Evolutionary conservation across 2,329 filamentous ascomycete species (phyloP).

Genomic region (Coniochaeta ligniaria): DNA sequence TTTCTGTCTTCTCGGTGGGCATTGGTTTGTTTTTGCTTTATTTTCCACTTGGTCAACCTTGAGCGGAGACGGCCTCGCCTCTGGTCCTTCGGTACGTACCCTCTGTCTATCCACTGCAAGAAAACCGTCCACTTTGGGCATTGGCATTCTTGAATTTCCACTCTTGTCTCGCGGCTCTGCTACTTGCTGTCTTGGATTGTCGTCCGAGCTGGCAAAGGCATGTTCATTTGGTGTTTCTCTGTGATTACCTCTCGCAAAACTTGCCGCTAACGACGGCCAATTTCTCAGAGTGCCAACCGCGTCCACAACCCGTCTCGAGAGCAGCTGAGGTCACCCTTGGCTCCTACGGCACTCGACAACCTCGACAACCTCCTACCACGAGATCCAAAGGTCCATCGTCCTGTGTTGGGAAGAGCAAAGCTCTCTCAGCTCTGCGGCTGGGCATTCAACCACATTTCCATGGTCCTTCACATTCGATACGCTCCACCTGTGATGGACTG

Average conservation of each 20-base stretch:
- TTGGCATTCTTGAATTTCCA: background rate
- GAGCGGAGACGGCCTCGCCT: background rate
- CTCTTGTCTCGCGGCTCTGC: background rate
- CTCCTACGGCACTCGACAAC: background rate
- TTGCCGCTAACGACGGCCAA: background rate
- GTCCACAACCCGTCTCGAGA: background rate
- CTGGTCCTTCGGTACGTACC: background rate
- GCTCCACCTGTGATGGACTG: conserved; percentile 21
- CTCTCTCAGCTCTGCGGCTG: background rate
- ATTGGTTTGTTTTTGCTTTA: conserved; percentile 1
- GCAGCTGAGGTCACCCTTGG: background rate
- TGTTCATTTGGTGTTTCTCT: background rate
- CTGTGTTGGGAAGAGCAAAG: background rate
- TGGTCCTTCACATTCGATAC: background rate
- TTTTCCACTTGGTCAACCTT: background rate
- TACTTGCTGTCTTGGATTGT: background rate
- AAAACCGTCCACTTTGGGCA: background rate
- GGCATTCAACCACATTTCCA: background rate
- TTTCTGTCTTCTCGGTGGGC: background rate
- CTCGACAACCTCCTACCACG: background rate
- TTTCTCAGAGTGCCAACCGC: conserved; percentile 2
- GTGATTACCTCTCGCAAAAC: background rate
- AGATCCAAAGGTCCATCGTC: background rate
- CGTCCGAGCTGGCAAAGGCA: background rate
- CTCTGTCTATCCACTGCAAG: background rate